Percentiles rank a stretch among this genome's conserved stretches.
Evolutionary conservation across 768 basidiomycete genomes (phyloP).

Genomic region (Mycena rebaudengoi): DNA sequence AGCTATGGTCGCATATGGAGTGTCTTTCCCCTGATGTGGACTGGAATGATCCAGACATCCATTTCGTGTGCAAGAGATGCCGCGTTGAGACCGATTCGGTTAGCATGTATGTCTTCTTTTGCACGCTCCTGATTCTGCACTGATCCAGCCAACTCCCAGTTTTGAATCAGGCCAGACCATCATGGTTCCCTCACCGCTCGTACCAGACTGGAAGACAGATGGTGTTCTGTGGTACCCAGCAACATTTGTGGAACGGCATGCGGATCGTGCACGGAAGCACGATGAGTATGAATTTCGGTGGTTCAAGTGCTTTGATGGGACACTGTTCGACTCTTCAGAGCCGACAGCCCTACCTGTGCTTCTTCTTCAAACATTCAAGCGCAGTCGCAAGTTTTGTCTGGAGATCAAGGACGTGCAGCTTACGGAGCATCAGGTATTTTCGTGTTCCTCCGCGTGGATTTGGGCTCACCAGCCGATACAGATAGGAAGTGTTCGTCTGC

Average conservation of each 20-base stretch:
- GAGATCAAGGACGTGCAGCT: background rate
- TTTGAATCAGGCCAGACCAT: background rate
- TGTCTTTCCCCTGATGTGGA: background rate
- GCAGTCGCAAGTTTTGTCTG: background rate
- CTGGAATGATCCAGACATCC: background rate
- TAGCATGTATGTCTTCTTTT: background rate
- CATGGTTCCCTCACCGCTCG: background rate
- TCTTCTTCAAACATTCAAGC: background rate
- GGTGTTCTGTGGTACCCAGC: background rate
- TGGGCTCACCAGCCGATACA: background rate
- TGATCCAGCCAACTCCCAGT: background rate
- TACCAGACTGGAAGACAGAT: background rate
- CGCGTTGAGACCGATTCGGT: too few species aligned
- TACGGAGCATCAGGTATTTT: background rate
- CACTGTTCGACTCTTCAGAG: background rate
- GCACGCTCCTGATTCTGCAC: background rate
- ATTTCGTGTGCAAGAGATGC: background rate
- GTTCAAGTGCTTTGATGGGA: background rate
- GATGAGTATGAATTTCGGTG: constrained; percentile 1
- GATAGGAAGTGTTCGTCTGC: background rate
- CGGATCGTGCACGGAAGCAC: background rate
- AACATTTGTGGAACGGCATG: background rate
- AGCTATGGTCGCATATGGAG: background rate
- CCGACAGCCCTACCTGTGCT: background rate
- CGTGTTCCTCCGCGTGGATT: background rate